Base-by-base conservation (phyloP, 2,329 filamentous ascomycete genomes). In the Tolypocladium endophyticum region DNA sequence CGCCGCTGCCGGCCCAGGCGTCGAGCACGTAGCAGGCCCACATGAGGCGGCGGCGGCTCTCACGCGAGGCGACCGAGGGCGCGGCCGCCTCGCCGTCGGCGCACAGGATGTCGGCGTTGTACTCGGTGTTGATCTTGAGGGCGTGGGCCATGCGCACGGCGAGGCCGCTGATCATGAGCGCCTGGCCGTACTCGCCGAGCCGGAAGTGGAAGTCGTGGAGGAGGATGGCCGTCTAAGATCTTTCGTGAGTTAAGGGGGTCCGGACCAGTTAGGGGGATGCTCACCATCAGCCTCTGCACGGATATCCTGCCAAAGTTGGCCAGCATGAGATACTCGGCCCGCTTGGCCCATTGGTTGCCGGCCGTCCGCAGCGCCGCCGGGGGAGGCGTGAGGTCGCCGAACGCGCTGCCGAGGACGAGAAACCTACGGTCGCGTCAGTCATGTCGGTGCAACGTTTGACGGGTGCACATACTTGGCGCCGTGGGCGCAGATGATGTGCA, bases 1-100 rank as follows among this genome's bases (percentile, higher is more conserved):
- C 69, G 53, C 73, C 73, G 56, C 70, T 74, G 28, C 73, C 72
- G 1, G 73, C 72, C 72, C 73, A 75, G 3, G 73, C 73, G 60
- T 76, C 74, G 23, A 76, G 67, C 18, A 75, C 72, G 56, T 76
- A 76, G 61, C 73, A 76, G 12, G 74, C 73, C 74, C 74, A 76
- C 74, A 76, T 76, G 11, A 76, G 69, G 16, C 74, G 70, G 16
- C 74, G 65, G 1, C 73, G 72, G 28, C 72, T 73, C 61, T 76
- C 74, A 25, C 73, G 68, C 52, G 73, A 68, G 6, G 74, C 72
- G 0, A 74, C 71, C 0, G 73, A 74, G 0, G 72, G 72, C 1
- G 68, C 65, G 1, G 62, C 63, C 2, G 67, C 64, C 45, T 69
- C 67, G 47, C 64, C 59, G 28, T 74, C 70, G 41, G 72, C 68